Conservation (phyloP, 768 basidiomycete genomes). For the Lactifluus hygrophoroides region DNA sequence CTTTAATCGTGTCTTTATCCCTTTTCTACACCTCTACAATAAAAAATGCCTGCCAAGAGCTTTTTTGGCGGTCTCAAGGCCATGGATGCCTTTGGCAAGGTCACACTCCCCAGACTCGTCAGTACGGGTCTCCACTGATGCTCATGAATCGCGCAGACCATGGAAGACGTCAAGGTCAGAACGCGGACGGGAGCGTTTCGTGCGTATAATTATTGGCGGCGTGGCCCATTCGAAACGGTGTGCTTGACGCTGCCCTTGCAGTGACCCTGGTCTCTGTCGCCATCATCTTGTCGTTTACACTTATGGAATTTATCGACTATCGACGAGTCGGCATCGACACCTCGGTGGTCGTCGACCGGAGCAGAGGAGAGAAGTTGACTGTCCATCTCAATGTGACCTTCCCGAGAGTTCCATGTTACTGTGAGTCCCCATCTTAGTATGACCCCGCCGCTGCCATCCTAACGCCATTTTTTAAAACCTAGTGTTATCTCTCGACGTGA, state of each 20-base stretch:
- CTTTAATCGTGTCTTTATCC: neutral
- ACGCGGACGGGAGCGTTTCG: constrained; percentile 88
- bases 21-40: constrained; percentile 11
- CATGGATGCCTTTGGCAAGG: constrained; percentile 99
- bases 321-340: constrained; percentile 80
- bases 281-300: constrained; percentile 85
- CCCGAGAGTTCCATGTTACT: constrained; percentile 93
- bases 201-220: constrained; percentile 34
- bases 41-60: constrained; percentile 59
- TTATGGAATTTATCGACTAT: constrained; percentile 96
- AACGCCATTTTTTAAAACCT: too few relatives aligned
- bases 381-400: constrained; percentile 91
- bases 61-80: constrained; percentile 74
- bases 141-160: constrained; percentile 51
- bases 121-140: neutral
- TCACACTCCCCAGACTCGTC: constrained; percentile 25
- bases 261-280: constrained; percentile 89
- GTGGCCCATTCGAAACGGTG: neutral
- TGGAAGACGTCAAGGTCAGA: constrained; percentile 99
- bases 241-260: constrained; percentile 28
- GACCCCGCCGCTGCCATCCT: too few relatives aligned
- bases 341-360: constrained; percentile 89
- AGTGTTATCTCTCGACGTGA: constrained; percentile 95
- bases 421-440: constrained; percentile 42
- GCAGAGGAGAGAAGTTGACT: constrained; percentile 88